Conservation (phyloP, 1,139 yeast genomes). For the Debaryomyces subglobosus region DNA sequence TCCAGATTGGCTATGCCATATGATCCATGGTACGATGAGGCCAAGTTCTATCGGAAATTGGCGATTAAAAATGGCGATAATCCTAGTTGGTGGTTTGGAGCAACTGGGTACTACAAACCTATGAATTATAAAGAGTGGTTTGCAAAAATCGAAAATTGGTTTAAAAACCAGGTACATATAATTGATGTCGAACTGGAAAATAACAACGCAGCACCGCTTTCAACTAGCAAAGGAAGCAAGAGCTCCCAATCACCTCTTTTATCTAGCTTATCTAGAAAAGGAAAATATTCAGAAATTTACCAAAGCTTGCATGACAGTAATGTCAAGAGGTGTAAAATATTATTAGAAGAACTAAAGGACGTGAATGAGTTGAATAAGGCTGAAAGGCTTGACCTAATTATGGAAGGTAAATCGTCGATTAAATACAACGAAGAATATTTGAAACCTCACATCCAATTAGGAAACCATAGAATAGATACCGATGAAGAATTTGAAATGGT, state of each 20-base stretch:
- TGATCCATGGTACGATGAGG: constrained; percentile 71
- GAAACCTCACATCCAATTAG: constrained; percentile 44
- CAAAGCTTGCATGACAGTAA: constrained; percentile 28
- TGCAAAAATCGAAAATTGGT: constrained; percentile 36
- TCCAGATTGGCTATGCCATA: constrained; percentile 52
- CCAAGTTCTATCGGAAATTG: constrained; percentile 47
- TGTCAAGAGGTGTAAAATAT: constrained; percentile 18
- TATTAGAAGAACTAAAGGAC: constrained; percentile 28
- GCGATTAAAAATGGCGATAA: constrained; percentile 45
- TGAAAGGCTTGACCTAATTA: constrained; percentile 35
- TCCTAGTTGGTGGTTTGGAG: constrained; percentile 64
- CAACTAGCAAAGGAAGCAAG: neutral
- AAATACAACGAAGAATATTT: constrained; percentile 25
- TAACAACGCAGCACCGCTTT: neutral
- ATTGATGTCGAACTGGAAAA: constrained; percentile 13
- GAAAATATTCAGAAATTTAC: constrained; percentile 31
- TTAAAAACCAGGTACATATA: constrained; percentile 23
- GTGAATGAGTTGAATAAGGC: constrained; percentile 45
- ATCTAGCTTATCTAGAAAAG: constrained; percentile 19
- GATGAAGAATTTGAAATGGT: constrained; percentile 49
- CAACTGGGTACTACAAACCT: constrained; percentile 53
- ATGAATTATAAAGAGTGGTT: constrained; percentile 54
- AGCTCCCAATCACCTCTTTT: constrained; percentile 9
- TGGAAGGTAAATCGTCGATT: constrained; percentile 37
- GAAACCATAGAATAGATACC: constrained; percentile 37